phyloP scores from a whole-genome alignment of 495 filamentous ascomycete genomes.

The Melanomma pulvis-pyrius region DNA sequence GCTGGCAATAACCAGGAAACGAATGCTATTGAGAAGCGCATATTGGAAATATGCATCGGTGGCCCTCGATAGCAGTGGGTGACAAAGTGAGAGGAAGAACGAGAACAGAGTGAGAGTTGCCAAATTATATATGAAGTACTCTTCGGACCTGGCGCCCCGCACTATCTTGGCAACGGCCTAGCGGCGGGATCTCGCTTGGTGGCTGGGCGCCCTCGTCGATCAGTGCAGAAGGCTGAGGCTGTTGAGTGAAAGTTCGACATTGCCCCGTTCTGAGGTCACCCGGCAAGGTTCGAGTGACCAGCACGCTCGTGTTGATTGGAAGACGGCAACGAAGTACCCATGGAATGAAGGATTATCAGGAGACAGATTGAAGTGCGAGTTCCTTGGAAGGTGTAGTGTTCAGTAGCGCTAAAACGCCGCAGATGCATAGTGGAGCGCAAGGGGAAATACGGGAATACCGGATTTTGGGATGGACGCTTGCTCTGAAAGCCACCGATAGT shows the following conservation, averaged over 20 bases:
- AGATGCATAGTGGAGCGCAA: constrained; percentile 17
- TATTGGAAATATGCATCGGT: background rate
- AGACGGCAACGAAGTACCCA: background rate
- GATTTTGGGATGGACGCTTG: constrained; percentile 1
- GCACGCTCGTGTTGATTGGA: background rate
- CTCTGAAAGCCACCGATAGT: background rate
- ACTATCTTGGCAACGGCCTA: constrained; percentile 13
- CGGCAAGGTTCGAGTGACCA: background rate
- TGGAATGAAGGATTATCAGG: background rate
- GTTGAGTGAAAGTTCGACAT: background rate
- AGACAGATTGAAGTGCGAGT: background rate
- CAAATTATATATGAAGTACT: background rate
- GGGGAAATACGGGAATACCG: constrained; percentile 7
- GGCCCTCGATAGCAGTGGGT: background rate
- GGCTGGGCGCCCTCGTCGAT: constrained; percentile 30
- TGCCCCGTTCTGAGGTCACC: background rate
- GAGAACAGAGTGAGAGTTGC: background rate
- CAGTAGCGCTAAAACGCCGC: constrained; percentile 11
- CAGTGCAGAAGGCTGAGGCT: background rate
- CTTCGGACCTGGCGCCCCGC: background rate
- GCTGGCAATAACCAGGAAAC: background rate
- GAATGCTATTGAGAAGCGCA: background rate
- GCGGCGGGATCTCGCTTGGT: constrained; percentile 30
- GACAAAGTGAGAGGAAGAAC: background rate
- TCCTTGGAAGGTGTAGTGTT: background rate